Conservation (phyloP, 2,329 filamentous ascomycete species). For the Fusarium mexicanum region DNA sequence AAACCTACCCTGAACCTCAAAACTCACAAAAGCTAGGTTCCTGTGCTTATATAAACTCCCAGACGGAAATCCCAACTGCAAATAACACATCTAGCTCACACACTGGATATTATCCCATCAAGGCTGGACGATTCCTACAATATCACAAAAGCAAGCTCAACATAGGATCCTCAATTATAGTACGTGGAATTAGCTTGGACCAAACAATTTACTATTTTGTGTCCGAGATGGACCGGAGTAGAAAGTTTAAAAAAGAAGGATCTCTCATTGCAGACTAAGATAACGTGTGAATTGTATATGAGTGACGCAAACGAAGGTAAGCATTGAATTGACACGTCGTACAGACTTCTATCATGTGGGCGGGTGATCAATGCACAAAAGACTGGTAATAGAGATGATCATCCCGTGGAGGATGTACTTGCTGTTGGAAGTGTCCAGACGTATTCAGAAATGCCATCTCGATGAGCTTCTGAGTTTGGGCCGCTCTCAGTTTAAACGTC, state of each 20-base stretch:
- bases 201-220: background rate
- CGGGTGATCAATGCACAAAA: background rate
- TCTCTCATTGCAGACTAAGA: background rate
- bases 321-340: background rate
- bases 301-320: background rate
- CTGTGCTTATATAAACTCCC: background rate
- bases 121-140: background rate
- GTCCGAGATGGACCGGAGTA: background rate
- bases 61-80: background rate
- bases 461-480: background rate
- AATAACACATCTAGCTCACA: background rate
- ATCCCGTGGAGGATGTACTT: background rate
- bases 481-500: background rate
- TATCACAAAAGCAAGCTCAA: background rate
- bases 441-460: background rate
- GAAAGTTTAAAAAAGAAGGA: background rate
- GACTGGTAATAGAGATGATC: background rate
- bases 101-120: background rate
- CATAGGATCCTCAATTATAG: background rate
- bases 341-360: background rate
- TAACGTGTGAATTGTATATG: background rate
- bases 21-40: background rate
- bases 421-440: background rate
- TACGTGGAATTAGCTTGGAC: background rate
- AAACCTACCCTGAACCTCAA: background rate